A percentile compares a stretch with the other conserved stretches of the same genome.
These are phyloP conservation scores for Sclerotinia sclerotiorum DNA, from an alignment of 2,329 filamentous ascomycete species.

Conservation along the genomic window DNA sequence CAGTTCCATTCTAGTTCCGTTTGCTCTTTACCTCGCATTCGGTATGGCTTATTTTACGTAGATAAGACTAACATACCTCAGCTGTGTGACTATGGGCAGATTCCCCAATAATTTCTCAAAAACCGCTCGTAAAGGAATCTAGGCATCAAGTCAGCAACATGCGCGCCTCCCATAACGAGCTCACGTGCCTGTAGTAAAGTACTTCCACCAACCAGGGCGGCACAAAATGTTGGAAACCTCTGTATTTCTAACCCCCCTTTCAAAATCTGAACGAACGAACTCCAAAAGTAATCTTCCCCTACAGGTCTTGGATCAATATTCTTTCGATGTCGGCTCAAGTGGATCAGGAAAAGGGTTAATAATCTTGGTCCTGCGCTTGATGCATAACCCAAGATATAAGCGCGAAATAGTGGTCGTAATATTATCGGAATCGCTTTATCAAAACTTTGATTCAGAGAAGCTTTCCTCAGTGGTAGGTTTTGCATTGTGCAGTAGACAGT, in stretches of 20 bases:
- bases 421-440: constrained; percentile 47
- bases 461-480: background rate
- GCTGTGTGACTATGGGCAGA: constrained; percentile 37
- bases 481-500: background rate
- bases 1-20: background rate
- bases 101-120: constrained; percentile 34
- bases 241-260: constrained; percentile 53
- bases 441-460: constrained; percentile 34
- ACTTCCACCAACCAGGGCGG: constrained; percentile 58
- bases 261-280: constrained; percentile 46
- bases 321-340: constrained; percentile 43
- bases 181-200: constrained; percentile 58
- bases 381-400: constrained; percentile 61
- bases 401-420: constrained; percentile 57
- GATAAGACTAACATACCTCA: constrained; percentile 28
- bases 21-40: background rate
- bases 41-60: background rate
- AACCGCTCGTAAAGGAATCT: constrained; percentile 41
- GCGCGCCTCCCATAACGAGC: background rate
- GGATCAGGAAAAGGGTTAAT: constrained; percentile 54
- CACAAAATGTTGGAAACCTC: constrained; percentile 63
- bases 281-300: constrained; percentile 37
- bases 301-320: constrained; percentile 34
- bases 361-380: constrained; percentile 58
- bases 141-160: constrained; percentile 13